Percentiles rank a stretch among this genome's conserved stretches.
These are phyloP conservation scores for Botrytis tulipae DNA, from an alignment of 2,329 filamentous ascomycete species.

Conservation along the genomic window DNA sequence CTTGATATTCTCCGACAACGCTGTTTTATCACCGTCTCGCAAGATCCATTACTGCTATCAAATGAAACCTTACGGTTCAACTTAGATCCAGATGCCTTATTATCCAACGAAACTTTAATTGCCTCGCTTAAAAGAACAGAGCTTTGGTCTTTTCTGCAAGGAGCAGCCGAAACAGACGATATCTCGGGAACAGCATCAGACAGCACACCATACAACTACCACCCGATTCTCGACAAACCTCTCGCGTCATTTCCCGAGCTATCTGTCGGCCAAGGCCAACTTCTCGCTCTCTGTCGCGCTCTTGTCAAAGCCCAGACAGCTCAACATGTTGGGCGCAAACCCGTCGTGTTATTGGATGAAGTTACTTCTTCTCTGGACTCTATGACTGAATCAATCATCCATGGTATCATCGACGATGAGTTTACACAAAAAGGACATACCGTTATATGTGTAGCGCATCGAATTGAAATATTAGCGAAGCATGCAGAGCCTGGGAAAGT, in stretches of 20 bases:
- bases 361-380: conserved; percentile 8
- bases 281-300: background rate
- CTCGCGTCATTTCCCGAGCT: background rate
- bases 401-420: background rate
- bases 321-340: background rate
- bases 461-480: background rate
- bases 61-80: conserved; percentile 15
- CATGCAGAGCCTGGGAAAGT: background rate
- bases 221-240: background rate
- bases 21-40: conserved; percentile 16
- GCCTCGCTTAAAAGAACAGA: background rate
- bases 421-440: background rate
- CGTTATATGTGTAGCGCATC: conserved; percentile 5
- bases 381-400: background rate
- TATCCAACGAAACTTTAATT: conserved; percentile 1
- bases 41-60: conserved; percentile 8
- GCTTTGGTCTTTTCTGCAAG: conserved; percentile 1
- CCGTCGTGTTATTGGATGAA: conserved; percentile 4
- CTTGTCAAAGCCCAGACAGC: background rate
- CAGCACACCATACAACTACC: background rate
- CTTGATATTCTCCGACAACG: conserved; percentile 5
- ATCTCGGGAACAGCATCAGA: background rate
- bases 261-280: conserved; percentile 10
- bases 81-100: background rate
- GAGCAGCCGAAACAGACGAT: background rate